These are phyloP conservation scores for Juglanconis oblonga DNA, from an alignment of 2,329 filamentous ascomycete species.

Conservation along the genomic window DNA sequence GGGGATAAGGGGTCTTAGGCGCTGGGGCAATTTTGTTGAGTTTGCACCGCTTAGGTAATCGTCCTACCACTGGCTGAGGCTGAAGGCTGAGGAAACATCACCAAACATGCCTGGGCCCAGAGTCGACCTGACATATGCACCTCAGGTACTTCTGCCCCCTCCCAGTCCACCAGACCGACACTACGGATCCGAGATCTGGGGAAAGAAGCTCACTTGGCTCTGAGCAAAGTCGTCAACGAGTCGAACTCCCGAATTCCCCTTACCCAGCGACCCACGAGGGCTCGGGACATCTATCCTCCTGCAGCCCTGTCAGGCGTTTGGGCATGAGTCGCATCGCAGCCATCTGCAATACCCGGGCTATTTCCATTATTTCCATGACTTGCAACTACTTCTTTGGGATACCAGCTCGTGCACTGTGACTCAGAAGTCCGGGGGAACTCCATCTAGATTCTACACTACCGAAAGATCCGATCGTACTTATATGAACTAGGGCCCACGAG, in stretches of 20 bases:
- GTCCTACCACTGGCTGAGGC: too few species aligned
- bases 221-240: not conserved
- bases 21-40: too few species aligned
- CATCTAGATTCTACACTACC: slow-evolving; percentile 2
- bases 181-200: not conserved
- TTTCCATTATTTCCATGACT: slow-evolving; percentile 9
- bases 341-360: slow-evolving; percentile 15
- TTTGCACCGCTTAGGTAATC: too few species aligned
- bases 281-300: slow-evolving; percentile 9
- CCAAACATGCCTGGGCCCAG: not conserved
- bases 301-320: slow-evolving; percentile 10
- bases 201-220: not conserved
- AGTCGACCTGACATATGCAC: not conserved
- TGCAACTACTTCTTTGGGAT: slow-evolving; percentile 8
- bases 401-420: slow-evolving; percentile 15
- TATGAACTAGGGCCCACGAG: not conserved
- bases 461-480: slow-evolving; percentile 1
- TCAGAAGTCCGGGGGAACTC: not conserved
- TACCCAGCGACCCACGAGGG: slow-evolving; percentile 19
- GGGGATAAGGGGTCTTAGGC: too few species aligned
- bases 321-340: slow-evolving; percentile 18
- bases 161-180: not conserved
- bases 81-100: not conserved
- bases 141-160: not conserved
- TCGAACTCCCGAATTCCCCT: slow-evolving; percentile 7